Percentiles rank a stretch among this genome's conserved stretches.
phyloP scores from a whole-genome alignment of 108 stramenopile species.

The Mediolabrus comicus region DNA sequence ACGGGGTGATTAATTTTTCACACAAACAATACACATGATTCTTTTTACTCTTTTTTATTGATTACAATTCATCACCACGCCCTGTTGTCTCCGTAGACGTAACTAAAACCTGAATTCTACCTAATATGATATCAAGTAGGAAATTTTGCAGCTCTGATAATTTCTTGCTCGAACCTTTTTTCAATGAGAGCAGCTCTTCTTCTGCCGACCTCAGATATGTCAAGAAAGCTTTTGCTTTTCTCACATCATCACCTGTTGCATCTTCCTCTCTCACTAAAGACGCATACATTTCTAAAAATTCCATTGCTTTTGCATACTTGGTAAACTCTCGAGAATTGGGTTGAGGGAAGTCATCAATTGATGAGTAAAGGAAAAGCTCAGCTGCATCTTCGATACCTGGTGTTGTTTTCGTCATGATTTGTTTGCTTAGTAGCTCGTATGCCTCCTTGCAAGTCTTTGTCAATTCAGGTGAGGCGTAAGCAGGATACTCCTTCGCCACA shows the following conservation, averaged over 20 bases:
- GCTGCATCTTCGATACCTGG: constrained; percentile 33
- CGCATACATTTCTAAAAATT: constrained; percentile 28
- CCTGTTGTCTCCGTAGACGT: background rate
- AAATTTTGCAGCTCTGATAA: constrained; percentile 26
- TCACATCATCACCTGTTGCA: constrained; percentile 3
- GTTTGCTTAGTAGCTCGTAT: constrained; percentile 15
- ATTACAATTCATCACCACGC: constrained; percentile 26
- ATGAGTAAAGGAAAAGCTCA: constrained; percentile 32
- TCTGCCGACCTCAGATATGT: constrained; percentile 31
- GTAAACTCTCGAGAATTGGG: constrained; percentile 19
- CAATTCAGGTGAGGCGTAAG: constrained; percentile 12
- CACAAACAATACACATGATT: background rate
- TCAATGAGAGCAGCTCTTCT: constrained; percentile 18
- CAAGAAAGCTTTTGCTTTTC: constrained; percentile 6
- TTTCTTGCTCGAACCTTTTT: constrained; percentile 2
- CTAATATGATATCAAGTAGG: constrained; percentile 27
- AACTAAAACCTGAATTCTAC: constrained; percentile 23
- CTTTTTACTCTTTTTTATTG: background rate
- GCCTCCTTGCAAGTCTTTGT: constrained; percentile 31
- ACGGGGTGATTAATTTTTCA: constrained; percentile 18
- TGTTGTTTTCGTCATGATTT: constrained; percentile 11
- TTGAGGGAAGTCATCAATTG: constrained; percentile 24
- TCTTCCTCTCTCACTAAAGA: constrained; percentile 10
- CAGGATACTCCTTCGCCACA: constrained; percentile 9
- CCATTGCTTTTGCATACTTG: constrained; percentile 24